Evolutionary conservation across 148 eudicot species (phyloP), one percentile per base, ranked within the genome.

Genomic region (Diospyros kaki): DNA sequence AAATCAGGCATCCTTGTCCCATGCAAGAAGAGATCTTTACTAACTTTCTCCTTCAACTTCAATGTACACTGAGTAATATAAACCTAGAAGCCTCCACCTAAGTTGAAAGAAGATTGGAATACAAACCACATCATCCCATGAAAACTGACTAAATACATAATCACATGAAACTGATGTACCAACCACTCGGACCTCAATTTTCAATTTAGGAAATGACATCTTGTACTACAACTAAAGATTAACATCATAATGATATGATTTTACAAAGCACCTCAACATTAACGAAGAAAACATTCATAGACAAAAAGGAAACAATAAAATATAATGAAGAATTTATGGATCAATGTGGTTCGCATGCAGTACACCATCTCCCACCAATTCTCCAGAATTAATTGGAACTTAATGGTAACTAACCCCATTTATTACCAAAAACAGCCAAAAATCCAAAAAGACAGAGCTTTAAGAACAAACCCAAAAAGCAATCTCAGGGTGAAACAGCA

Each of bases 1-100:
- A 74, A 75, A 81, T 74, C 78, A 71, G 81, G 81, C 84, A 81
- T 81, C 78, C 66, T 80, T 74, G 69, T 69, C 73, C 84, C 84
- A 81, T 81, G 76, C 81, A 78, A 73, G 17, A 74, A 70, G 13
- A 58, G 58, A 77, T n/a, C 74, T 68, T 56, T 44, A 7, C 58
- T 51, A 28, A 62, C 48, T 73, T 40, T 79, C 51, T 72, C 60
- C 75, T 70, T 58, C 38, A 28, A 55, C 42, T 58, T 11, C 44
- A 11, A 74, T 54, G 6, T 41, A 56, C 46, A 14, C 42, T n/a
- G 52, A 61, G 4, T 62, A 8, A 50, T 28, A 11, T 69, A 52
- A 53, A 53, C 50, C 43, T 60, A 42, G 60, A 14, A 61, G 7
- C 18, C 44, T 18, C 40, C 38, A 38, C 60, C 3, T 5, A 58